Evolutionary conservation across 1,139 yeast genomes (phyloP), one percentile per base, ranked within the genome.

Genomic region (Nadsonia commutata): DNA sequence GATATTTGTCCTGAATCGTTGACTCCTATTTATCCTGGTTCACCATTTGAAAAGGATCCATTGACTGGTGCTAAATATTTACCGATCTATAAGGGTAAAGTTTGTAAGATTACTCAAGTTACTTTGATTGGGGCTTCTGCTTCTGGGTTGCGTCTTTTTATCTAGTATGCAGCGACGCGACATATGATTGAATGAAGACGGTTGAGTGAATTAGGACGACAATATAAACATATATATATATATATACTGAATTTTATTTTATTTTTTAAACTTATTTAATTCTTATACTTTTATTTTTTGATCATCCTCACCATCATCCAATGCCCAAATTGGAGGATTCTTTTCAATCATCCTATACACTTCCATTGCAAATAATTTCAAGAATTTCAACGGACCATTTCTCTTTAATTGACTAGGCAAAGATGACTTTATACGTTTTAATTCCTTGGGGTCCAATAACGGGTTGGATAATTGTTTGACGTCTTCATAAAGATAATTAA

Each of bases 41-140:
- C 79, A 33, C 78, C 81, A 37, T 66, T 63, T 44, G 86, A 76
- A 31, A 57, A 72, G 22, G 97, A 90, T 57, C 86, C 94, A n/a
- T 68, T 90, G 54, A 85, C 94, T 20, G 94, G 94, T 46, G 95
- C 97, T 44, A 78, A 74, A 57, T 93, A 90, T 60, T 83, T 81
- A 53, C 70, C 77, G 5, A 71, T 75, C 46, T 81, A 77, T 58
- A 78, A 81, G 68, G 97, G 95, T 42, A 72, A 74, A 52, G 56
- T 85, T 38, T 90, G 95, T 65, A 68, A 65, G 45, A 78, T 93
- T 49, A 83, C 96, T 5, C 65, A 71, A 40, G 70, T 93, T 50
- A 81, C 96, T 6, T 67, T 73, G 44, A 77, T 93, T 50, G 98
- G 98, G 20, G 85, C 86, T n/a, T 83, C 93, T 21, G 94, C 95